Conservation (phyloP, 306 rosid species). For the Herpetospermum pedunculosum region DNA sequence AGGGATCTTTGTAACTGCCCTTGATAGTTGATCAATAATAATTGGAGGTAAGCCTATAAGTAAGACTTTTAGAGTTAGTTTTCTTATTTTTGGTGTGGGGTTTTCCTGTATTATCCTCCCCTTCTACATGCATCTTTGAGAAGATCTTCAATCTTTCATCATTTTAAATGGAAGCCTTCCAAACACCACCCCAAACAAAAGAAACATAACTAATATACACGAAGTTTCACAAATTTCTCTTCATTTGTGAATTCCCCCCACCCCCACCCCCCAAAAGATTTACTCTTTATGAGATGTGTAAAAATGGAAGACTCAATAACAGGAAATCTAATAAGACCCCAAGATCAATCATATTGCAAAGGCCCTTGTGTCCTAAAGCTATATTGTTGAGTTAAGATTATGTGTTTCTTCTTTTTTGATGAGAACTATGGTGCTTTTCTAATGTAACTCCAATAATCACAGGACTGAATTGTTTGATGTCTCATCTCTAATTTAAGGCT, state of each 20-base stretch:
- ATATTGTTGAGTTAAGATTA: not conserved
- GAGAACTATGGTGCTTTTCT: not conserved
- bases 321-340: not conserved
- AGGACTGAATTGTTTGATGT: not conserved
- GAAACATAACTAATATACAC: not conserved
- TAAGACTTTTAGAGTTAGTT: not conserved
- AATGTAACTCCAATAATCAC: not conserved
- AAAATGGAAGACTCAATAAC: not conserved
- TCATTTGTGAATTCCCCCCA: not conserved
- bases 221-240: not conserved
- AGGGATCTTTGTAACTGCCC: not conserved
- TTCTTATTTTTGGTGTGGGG: not conserved
- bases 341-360: not conserved
- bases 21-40: not conserved
- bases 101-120: not conserved
- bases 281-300: not conserved
- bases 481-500: not conserved
- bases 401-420: not conserved
- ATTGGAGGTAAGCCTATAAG: not conserved
- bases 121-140: not conserved
- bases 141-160: not conserved
- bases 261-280: not conserved
- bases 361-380: not conserved
- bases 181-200: not conserved
- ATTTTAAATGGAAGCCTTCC: not conserved